Base-by-base conservation (phyloP, 2,329 filamentous ascomycete species). In the Seiridium cupressi region DNA sequence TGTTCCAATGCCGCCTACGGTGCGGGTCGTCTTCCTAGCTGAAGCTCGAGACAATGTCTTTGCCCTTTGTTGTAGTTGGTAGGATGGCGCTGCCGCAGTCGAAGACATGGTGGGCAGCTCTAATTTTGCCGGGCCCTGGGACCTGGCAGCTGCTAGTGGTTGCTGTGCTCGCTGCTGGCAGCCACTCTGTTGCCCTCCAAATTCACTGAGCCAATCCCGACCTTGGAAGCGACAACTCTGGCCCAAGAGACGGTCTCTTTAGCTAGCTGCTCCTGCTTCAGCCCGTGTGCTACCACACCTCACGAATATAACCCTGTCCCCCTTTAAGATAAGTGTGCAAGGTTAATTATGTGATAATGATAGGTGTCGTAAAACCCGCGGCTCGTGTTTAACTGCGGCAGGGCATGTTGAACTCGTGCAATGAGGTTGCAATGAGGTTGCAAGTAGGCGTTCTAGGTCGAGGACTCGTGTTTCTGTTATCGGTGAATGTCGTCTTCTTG, bases 1-100 rank as follows among this genome's bases (percentile, higher is more conserved):
- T 32, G 84, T 81, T 61, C 77, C 73, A 61, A 80, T 74, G 61
- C 70, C 69, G 60, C 67, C 66, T 60, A 69, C 59, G 18, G 18
- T 26, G 18, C 18, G 18, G 44, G 40, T 36, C 38, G 48, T 36
- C 49, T 44, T 46, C 42, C 46, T 58, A 57, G 71, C 73, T 58
- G 75, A 71, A 61, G 69, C 77, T 77, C 69, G 81, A 76, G 66
- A 62, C 53, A 64, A 66, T 60, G 49, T 64, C 63, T 66, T 65
- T 58, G 58, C 62, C 64, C 62, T 70, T 67, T 63, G 72, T 72
- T 63, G 59, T 70, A 69, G 71, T 64, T 72, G 67, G 61, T 73
- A 69, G 59, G 73, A 69, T 46, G 55, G 72, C 63, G 73, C 67
- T 61, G 73, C 69, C 60, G 72, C 69, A 57, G 73, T 72, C 60